Conservation (phyloP, 208 protist genomes). For the Zelonia costaricensis region DNA sequence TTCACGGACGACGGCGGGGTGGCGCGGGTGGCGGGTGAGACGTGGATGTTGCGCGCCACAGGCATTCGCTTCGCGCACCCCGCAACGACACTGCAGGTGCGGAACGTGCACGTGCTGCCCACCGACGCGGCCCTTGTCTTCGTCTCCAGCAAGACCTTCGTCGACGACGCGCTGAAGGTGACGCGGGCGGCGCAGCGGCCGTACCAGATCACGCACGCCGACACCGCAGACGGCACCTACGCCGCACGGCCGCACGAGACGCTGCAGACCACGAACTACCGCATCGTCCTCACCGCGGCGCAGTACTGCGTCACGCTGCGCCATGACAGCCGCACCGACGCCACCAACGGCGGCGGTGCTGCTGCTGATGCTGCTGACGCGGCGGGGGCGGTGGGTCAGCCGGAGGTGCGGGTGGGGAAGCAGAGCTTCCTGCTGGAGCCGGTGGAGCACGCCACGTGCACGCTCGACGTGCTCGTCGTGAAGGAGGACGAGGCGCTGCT, state of each 20-base stretch:
- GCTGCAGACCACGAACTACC: conserved; percentile 29
- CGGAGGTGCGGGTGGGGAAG: conserved; percentile 86
- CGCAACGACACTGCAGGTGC: conserved; percentile 19
- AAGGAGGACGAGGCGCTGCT: conserved; percentile 36
- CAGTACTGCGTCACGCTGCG: conserved; percentile 96
- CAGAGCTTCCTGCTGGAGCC: conserved; percentile 73
- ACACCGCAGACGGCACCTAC: conserved; percentile 51
- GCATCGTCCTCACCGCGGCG: conserved; percentile 58
- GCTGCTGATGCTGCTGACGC: no score
- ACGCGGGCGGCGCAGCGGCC: conserved; percentile 63
- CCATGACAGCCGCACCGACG: no score
- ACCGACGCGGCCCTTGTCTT: conserved; percentile 50
- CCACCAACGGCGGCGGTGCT: no score
- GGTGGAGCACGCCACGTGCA: conserved; percentile 41
- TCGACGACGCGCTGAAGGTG: conserved; percentile 71
- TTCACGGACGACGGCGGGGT: conserved; percentile 38
- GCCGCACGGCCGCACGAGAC: conserved; percentile 68
- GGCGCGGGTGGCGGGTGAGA: conserved; percentile 75
- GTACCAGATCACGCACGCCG: conserved; percentile 86
- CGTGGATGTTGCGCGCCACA: conserved; percentile 77
- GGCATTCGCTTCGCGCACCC: conserved; percentile 85
- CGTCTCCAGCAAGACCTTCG: conserved; percentile 31
- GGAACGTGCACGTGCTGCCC: conserved; percentile 36
- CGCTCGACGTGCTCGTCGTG: conserved; percentile 72
- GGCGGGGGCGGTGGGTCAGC: conserved; percentile 63